phyloP scores from a whole-genome alignment of 805 yeast species.

The Ogataea polymorpha region DNA sequence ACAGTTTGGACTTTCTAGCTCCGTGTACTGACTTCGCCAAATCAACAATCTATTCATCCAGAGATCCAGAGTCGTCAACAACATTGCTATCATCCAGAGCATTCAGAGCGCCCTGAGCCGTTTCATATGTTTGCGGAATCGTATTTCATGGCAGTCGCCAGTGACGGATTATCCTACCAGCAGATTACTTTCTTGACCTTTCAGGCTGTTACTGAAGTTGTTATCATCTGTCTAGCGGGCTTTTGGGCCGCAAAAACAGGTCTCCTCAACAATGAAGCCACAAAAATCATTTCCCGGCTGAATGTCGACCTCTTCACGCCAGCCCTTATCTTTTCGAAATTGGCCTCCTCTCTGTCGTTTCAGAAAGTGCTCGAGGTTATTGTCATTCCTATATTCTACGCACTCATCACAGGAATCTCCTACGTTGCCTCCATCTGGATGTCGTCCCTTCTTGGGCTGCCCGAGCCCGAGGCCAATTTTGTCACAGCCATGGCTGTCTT shows the following conservation, averaged over 20 bases:
- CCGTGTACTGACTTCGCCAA: background rate
- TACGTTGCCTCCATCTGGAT: constrained; percentile 57
- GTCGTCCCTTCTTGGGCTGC: constrained; percentile 52
- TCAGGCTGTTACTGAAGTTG: constrained; percentile 89
- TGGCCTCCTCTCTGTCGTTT: constrained; percentile 63
- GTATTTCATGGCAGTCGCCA: constrained; percentile 1
- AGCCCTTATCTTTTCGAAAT: constrained; percentile 84
- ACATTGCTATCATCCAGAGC: constrained; percentile 1
- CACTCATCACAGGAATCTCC: constrained; percentile 77
- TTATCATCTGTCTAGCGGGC: constrained; percentile 81
- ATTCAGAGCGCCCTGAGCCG: constrained; percentile 5
- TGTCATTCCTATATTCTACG: constrained; percentile 80
- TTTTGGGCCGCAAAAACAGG: constrained; percentile 78
- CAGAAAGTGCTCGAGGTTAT: constrained; percentile 76
- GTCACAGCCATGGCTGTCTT: constrained; percentile 97
- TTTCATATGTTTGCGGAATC: constrained; percentile 9
- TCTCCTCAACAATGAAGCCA: constrained; percentile 66
- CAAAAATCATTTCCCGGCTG: constrained; percentile 68
- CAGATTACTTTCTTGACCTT: constrained; percentile 68
- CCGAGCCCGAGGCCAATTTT: constrained; percentile 77
- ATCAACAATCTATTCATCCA: background rate
- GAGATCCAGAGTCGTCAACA: background rate
- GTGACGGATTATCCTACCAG: constrained; percentile 21
- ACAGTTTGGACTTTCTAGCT: background rate
- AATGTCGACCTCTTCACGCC: constrained; percentile 95